These are phyloP conservation scores for Angophora floribunda DNA, from an alignment of 345 rosid genomes.

Conservation along the genomic window DNA sequence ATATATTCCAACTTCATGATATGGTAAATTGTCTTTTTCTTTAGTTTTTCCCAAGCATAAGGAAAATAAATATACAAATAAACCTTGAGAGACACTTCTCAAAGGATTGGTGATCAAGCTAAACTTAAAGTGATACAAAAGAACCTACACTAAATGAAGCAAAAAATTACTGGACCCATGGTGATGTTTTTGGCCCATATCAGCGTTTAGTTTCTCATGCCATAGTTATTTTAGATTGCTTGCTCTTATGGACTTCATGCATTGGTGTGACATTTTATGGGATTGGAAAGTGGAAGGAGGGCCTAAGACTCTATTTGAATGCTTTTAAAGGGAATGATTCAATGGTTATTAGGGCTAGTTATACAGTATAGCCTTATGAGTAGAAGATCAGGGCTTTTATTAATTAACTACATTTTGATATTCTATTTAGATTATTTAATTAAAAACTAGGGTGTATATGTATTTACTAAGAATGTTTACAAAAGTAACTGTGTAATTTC, in stretches of 20 bases:
- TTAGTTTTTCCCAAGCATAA: background rate
- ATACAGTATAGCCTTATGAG: background rate
- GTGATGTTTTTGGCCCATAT: background rate
- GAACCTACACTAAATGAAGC: background rate
- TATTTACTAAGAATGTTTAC: background rate
- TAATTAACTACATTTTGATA: too few relatives aligned
- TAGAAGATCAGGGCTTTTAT: background rate
- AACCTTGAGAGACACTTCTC: background rate
- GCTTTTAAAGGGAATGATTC: background rate
- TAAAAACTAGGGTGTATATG: background rate
- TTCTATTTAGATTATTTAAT: too few relatives aligned
- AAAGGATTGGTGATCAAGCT: background rate
- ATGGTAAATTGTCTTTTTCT: background rate
- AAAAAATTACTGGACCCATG: background rate
- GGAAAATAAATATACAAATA: background rate
- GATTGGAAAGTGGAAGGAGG: background rate
- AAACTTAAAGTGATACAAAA: background rate
- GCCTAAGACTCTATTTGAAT: background rate
- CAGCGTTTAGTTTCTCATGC: background rate
- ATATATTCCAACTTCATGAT: background rate
- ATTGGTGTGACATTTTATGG: background rate
- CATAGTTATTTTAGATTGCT: background rate
- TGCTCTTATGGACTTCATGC: background rate
- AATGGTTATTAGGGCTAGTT: background rate
- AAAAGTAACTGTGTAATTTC: background rate